Conservation (phyloP, 2,329 filamentous ascomycete species). For the Fusarium euwallaceae region DNA sequence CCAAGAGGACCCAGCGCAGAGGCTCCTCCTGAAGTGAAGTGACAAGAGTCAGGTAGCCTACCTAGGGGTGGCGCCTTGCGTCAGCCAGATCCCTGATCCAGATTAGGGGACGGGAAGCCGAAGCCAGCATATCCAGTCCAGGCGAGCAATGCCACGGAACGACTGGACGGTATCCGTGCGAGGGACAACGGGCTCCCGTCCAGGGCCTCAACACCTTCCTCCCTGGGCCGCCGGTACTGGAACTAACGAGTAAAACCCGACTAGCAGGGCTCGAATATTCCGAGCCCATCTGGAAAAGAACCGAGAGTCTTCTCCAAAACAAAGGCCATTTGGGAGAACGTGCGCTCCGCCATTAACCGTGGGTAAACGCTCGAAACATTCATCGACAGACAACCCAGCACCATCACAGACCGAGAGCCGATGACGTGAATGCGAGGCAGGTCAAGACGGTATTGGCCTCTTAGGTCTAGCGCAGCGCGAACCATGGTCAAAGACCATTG, state of each 20-base stretch:
- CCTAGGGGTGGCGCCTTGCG: constrained; percentile 38
- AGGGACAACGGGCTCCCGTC: constrained; percentile 12
- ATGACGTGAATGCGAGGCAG: constrained; percentile 2
- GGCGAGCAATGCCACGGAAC: constrained; percentile 9
- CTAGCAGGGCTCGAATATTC: constrained; percentile 20
- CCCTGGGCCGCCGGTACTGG: constrained; percentile 21
- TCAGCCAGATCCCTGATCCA: constrained; percentile 46
- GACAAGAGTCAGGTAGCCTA: constrained; percentile 41
- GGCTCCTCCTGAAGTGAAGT: constrained; percentile 17
- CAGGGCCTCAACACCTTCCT: constrained; percentile 33
- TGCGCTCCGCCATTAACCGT: constrained; percentile 27
- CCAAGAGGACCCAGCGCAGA: constrained; percentile 12
- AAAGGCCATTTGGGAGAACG: background rate
- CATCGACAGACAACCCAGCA: constrained; percentile 11
- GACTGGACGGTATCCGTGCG: constrained; percentile 21
- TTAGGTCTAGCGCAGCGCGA: constrained; percentile 8
- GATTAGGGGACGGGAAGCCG: constrained; percentile 41
- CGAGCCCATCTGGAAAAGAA: constrained; percentile 11
- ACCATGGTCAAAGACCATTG: constrained; percentile 20
- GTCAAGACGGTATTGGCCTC: constrained; percentile 10
- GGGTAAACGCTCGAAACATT: constrained; percentile 34
- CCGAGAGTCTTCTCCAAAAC: background rate
- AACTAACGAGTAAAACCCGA: constrained; percentile 25
- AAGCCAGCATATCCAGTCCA: constrained; percentile 22
- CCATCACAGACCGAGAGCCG: constrained; percentile 1